Conservation (phyloP, 2,329 filamentous ascomycete genomes). For the Aureobasidium namibiae region DNA sequence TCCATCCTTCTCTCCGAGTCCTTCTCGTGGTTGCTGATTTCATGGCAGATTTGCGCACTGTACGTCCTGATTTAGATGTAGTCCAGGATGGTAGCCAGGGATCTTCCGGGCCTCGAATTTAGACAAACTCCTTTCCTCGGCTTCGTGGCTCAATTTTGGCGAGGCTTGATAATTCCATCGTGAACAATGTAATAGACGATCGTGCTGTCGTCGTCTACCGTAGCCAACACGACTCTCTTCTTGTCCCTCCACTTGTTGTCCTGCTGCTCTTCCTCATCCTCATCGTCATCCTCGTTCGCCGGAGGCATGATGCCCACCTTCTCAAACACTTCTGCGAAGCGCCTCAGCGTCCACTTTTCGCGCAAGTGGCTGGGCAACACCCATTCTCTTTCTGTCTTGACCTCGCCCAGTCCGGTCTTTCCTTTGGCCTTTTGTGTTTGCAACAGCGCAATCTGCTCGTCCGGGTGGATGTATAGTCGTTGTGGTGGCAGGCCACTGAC, state of each 20-base stretch:
- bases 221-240: slow-evolving; percentile 67
- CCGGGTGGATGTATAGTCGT: slow-evolving; percentile 69
- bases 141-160: slow-evolving; percentile 57
- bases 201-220: slow-evolving; percentile 71
- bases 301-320: slow-evolving; percentile 35
- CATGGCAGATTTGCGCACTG: slow-evolving; percentile 48
- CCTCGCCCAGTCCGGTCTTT: slow-evolving; percentile 23
- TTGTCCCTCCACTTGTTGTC: slow-evolving; percentile 35
- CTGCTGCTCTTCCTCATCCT: slow-evolving; percentile 17
- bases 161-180: slow-evolving; percentile 77
- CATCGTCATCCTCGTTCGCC: slow-evolving; percentile 13
- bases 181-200: slow-evolving; percentile 79
- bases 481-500: slow-evolving; percentile 66
- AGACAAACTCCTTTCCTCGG: background rate
- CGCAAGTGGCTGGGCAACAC: slow-evolving; percentile 64
- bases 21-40: slow-evolving; percentile 16
- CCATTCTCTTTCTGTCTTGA: slow-evolving; percentile 56
- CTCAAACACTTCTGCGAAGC: slow-evolving; percentile 64
- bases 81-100: background rate
- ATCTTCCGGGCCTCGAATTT: background rate
- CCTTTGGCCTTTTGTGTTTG: slow-evolving; percentile 40
- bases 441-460: slow-evolving; percentile 69
- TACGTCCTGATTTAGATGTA: slow-evolving; percentile 47
- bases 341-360: slow-evolving; percentile 62
- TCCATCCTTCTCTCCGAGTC: slow-evolving; percentile 10